Evolutionary conservation across 768 basidiomycete species (phyloP), one percentile per base, ranked within the genome.

Genomic region (Pilatotrama ljubarskyi): DNA sequence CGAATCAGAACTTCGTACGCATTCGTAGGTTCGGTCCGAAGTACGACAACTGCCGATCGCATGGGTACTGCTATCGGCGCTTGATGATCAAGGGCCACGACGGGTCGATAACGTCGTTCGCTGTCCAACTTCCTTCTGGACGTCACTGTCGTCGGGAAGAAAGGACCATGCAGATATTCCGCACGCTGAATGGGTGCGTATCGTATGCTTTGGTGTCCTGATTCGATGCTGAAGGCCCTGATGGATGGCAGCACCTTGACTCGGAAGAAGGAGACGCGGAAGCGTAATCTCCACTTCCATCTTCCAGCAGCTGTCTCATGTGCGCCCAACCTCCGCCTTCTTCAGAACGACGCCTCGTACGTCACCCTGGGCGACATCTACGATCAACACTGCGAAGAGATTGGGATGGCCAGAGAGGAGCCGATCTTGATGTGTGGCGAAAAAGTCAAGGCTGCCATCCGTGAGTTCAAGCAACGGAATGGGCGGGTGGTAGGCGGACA

Each of bases 281-380:
- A 96, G 68, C 85, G 97, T 41, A 95, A 93, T 69, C 81, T 99
- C 32, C 78, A 79, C 42, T 98, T 99, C 83, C 92, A 98, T 71
- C 78, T 98, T 29, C 97, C 97, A 1, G 85, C 88, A 0, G 87
- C 90, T 8, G 79, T 98, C 22, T 91, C 94, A 0, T 89, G 88
- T 65, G 91, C 91, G 50, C 90, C 93, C 0, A 84, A 77, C 56
- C 81, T 95, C 42, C 90, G 97, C 38, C 76, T 99, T 42, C 83
- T 96, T 57, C 93, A 97, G 71, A 91, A 87, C 55, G 96, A 98
- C 72, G 84, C 89, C 0, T 97, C 95, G 0, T 95, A 97, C 68
- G 80, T 94, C 66, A 87, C 88, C 0, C 77, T 99, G 37, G 91
- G 91, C 40, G 97, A 99, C 64, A 90, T 99, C 53, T 97, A 92